Base-by-base conservation (phyloP, 495 filamentous ascomycete species). In the Aspergillus biplanus region DNA sequence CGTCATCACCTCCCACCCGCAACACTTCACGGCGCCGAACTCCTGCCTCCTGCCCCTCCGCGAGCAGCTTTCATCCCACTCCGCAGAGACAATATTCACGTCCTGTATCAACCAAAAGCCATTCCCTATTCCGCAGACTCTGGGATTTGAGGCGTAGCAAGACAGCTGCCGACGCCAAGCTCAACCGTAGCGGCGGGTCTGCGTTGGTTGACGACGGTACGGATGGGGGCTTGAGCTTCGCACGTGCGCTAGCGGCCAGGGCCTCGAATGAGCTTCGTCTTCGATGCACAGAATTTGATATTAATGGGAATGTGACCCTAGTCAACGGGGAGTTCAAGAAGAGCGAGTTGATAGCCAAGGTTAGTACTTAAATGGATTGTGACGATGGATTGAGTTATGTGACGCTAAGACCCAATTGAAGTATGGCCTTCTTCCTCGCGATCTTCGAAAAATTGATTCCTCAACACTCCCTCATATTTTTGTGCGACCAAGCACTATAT, bases 381-480 rank as follows among this genome's bases (percentile, higher is more conserved):
- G 12, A 56, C 7, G 33, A 18, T 48, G 33, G 50, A 34, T 33
- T 13, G 9, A 13, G 56, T 15, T 32, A 8, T 2, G 47, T 18
- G 16, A 47, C 52, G 48, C 52, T 50, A 32, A 33, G 37, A 49
- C 54, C 31, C 49, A 27, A 32, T 21, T 56, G 67, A 63, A 97
- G 93, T 97, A 97, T 71, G 95, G 95, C 42, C 87, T 99, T 32
- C 87, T 97, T 12, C 93, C 96, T 56, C 93, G 95, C 52, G 95
- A 99, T 81, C 83, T 99, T 7, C 91, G 95, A 68, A 99, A 99
- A 73, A 97, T 98, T 68, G 95, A 97, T 71, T 96, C 92, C n/a
- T 97, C 92, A 55, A 90, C 96, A 64, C 86, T 99, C n/a, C 95
- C 95, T 6, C 92, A 97, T 66, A 98, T 99, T 54, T 88, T 98